phyloP scores from a whole-genome alignment of 208 protist genomes.

The Leishmania major region DNA sequence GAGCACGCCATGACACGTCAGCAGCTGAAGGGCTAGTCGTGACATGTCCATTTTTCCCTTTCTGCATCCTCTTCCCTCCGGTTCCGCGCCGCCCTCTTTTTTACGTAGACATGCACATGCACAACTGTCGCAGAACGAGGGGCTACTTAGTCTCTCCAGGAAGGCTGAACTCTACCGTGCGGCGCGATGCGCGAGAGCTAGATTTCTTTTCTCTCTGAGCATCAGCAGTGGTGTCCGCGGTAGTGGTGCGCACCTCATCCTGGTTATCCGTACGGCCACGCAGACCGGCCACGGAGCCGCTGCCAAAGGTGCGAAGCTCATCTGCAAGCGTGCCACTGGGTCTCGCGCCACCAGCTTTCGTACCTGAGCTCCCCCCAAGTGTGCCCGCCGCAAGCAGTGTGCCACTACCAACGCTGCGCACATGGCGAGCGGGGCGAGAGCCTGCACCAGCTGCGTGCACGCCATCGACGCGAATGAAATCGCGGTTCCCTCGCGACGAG shows the following conservation, averaged over 20 bases:
- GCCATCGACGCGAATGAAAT: neutral
- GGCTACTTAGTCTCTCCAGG: constrained; percentile 5
- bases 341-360: neutral
- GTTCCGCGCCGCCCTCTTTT: neutral
- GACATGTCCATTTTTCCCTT: neutral
- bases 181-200: constrained; percentile 5
- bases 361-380: neutral
- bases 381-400: neutral
- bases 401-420: neutral
- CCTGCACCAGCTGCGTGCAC: neutral
- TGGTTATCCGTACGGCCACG: neutral
- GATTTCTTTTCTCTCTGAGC: neutral
- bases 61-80: neutral
- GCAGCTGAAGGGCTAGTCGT: neutral
- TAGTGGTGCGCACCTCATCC: neutral
- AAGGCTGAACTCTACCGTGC: constrained; percentile 24
- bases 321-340: constrained; percentile 12
- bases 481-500: neutral
- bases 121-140: neutral
- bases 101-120: neutral
- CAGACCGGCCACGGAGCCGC: neutral
- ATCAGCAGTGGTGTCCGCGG: neutral
- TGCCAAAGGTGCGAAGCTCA: constrained; percentile 3
- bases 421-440: neutral
- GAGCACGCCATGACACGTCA: neutral